Base-by-base conservation (phyloP, 257 asterid species). In the Jacaranda mimosifolia region DNA sequence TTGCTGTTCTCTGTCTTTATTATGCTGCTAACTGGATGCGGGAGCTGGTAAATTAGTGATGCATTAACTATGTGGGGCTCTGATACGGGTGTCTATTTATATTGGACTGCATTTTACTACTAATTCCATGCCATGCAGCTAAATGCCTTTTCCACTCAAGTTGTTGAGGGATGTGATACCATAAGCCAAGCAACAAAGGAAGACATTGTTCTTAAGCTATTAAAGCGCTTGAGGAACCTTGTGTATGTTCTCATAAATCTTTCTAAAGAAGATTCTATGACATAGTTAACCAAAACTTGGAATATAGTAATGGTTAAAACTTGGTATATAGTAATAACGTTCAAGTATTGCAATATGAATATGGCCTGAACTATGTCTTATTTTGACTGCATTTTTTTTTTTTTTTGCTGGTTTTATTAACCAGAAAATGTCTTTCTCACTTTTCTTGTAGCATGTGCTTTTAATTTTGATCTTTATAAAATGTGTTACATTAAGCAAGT, bases 1-100 rank as follows among this genome's bases (percentile, higher is more conserved):
- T 83, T 82, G 81, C 83, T 51, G 83, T 89, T 75, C 89, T 89
- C 74, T 93, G 91, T 83, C 91, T 91, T 78, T 88, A 83, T 84
- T 93, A 87, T 78, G 96, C 96, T 70, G 91, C 92, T 87, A 93
- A 91, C 83, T 91, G 98, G 98, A 89, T 91, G 53, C 84, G 96
- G 78, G 98, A 93, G 86, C 91, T 93, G 89, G 98, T 93, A 78
- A 70, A 78, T 79, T 68, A 64, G 63, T 46, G 70, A 58, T 66
- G 60, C 68, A 81, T 70, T 75, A 64, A 17, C 68, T 70, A 63
- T n/a, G 14, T 38, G 53, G 53, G 19, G 59, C 48, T 43, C 43
- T 14, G 66, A 58, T 18, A 65, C 15, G 68, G 49, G 14, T 64
- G 51, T 79, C 66, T 57, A 3, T 70, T 62, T 75, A 38, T 58